Evolutionary conservation across 257 asterid genomes (phyloP).

Genomic region (Solanum dulcamara): DNA sequence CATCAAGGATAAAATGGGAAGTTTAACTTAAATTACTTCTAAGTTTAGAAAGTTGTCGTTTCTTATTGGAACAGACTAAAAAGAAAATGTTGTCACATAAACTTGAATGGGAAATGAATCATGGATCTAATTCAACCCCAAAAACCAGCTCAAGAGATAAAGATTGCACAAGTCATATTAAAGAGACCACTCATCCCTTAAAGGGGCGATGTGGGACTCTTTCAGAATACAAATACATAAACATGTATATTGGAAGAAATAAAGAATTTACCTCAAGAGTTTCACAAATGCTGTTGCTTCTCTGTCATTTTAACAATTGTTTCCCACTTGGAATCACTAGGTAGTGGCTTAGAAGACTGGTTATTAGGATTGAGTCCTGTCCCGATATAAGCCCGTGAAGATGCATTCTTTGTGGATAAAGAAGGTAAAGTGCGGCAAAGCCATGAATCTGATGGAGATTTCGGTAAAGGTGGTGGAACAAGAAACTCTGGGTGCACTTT

Average conservation of each 20-base stretch:
- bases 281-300: slow-evolving; percentile 31
- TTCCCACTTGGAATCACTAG: slow-evolving; percentile 47
- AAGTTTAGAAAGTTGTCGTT: not conserved
- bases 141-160: not conserved
- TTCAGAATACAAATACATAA: not conserved
- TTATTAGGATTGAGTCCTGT: slow-evolving; percentile 12
- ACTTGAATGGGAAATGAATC: not conserved
- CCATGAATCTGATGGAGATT: slow-evolving; percentile 90
- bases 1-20: not conserved
- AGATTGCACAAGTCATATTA: not conserved
- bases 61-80: not conserved
- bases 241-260: not conserved
- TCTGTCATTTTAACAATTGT: slow-evolving; percentile 45
- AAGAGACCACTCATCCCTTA: not conserved
- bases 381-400: slow-evolving; percentile 8
- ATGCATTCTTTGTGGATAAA: slow-evolving; percentile 28
- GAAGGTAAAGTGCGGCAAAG: slow-evolving; percentile 77
- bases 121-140: not conserved
- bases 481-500: slow-evolving; percentile 19
- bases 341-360: slow-evolving; percentile 19
- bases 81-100: not conserved
- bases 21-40: not conserved
- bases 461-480: slow-evolving; percentile 63
- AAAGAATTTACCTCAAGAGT: slow-evolving; percentile 24
- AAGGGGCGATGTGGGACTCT: not conserved